phyloP scores from a whole-genome alignment of 805 yeast genomes.

The Metschnikowia cerradonensis region DNA sequence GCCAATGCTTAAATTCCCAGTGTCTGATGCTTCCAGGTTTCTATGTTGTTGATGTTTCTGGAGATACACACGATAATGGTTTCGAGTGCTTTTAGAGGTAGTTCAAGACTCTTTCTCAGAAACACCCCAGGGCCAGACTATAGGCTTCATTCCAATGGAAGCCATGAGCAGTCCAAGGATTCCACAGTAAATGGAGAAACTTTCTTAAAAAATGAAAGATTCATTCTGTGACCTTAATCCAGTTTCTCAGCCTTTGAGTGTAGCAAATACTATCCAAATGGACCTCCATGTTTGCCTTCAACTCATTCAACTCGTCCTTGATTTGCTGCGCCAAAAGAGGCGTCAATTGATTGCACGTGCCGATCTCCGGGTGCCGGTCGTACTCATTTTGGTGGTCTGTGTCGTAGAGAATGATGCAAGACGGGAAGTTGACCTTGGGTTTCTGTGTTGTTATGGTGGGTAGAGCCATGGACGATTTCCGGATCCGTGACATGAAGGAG shows the following conservation, averaged over 20 bases:
- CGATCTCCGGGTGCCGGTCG: conserved; percentile 88
- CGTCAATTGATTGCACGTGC: conserved; percentile 87
- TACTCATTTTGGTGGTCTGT: conserved; percentile 81
- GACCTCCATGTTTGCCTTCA: conserved; percentile 73
- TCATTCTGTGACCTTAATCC: too few relatives aligned
- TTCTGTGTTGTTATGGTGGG: conserved; percentile 6
- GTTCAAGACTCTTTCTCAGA: too few relatives aligned
- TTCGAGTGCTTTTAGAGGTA: too few relatives aligned
- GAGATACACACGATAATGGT: too few relatives aligned
- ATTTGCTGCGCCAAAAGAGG: conserved; percentile 83
- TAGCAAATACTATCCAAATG: conserved; percentile 75
- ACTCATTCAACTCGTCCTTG: conserved; percentile 74
- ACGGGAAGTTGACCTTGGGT: conserved; percentile 60
- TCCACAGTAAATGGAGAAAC: too few relatives aligned
- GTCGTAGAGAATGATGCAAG: conserved; percentile 77
- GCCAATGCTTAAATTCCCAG: too few relatives aligned
- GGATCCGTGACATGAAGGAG: conserved; percentile 27
- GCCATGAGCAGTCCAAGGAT: too few relatives aligned
- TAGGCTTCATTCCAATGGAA: too few relatives aligned
- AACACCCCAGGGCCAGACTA: too few relatives aligned
- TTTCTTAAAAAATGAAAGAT: too few relatives aligned
- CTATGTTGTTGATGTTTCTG: too few relatives aligned
- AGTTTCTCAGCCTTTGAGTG: conserved; percentile 48
- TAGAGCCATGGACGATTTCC: conserved; percentile 19
- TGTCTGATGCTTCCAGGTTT: too few relatives aligned